These are phyloP conservation scores for Globisporangium uncinulatum DNA, from an alignment of 352 stramenopile species.

Conservation along the genomic window DNA sequence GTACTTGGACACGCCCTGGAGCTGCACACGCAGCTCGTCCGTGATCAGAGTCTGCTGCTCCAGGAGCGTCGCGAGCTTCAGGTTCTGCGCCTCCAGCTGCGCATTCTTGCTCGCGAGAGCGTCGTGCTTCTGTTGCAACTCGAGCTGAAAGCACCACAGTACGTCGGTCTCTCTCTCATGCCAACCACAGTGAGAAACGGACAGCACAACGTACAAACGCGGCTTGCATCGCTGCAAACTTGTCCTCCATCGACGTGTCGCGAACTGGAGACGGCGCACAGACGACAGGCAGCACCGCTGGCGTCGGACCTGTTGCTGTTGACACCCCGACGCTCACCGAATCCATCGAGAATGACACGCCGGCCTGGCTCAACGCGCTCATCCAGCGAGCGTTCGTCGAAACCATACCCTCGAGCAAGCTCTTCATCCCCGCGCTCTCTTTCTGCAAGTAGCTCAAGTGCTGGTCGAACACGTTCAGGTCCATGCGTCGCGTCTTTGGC, in stretches of 20 bases:
- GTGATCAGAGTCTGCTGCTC: slow-evolving; percentile 60
- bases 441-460: slow-evolving; percentile 65
- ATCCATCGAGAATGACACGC: slow-evolving; percentile 16
- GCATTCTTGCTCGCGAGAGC: slow-evolving; percentile 33
- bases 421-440: slow-evolving; percentile 66
- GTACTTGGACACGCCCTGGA: slow-evolving; percentile 70
- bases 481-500: slow-evolving; percentile 23
- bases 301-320: not conserved
- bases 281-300: slow-evolving; percentile 2
- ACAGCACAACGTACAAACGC: slow-evolving; percentile 22
- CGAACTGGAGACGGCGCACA: slow-evolving; percentile 12
- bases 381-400: slow-evolving; percentile 72
- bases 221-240: slow-evolving; percentile 39
- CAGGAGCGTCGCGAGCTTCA: slow-evolving; percentile 55
- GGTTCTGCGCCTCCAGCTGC: slow-evolving; percentile 52
- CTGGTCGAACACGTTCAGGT: slow-evolving; percentile 53
- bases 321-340: not conserved
- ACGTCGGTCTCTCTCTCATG: not conserved
- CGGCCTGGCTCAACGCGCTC: slow-evolving; percentile 30
- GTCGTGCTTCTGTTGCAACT: slow-evolving; percentile 58
- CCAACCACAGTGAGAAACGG: not conserved
- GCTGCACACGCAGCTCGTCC: slow-evolving; percentile 52
- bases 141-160: slow-evolving; percentile 15
- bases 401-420: slow-evolving; percentile 59
- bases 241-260: slow-evolving; percentile 31